Evolutionary conservation across 495 filamentous ascomycete species (phyloP), one percentile per base, ranked within the genome.

Genomic region (Aspergillus bridgeri): DNA sequence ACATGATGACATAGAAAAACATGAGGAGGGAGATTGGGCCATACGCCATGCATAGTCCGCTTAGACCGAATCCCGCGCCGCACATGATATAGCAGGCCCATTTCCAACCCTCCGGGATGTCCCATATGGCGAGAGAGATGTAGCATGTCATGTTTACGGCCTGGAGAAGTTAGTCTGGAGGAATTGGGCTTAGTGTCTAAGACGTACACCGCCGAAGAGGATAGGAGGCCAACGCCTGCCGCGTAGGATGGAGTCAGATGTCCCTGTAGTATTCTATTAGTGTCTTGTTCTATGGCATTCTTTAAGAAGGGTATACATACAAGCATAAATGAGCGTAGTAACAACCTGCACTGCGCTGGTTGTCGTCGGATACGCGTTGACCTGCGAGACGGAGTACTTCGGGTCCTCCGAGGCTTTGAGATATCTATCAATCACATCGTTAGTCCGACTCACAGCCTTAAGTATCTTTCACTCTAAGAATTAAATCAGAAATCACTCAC

Each of bases 151-250:
- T 72, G 29, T 76, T 74, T 1, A 76, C 58, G 23, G 62, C 57
- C 65, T 73, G 63, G 13, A 44, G 44, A 22, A 25, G 43, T 54
- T 62, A 62, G 46, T 54, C n/a, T n/a, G 24, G n/a, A 24, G 24
- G 24, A 6, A 73, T n/a, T n/a, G n/a, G n/a, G n/a, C n/a, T n/a
- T n/a, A n/a, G n/a, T n/a, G n/a, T n/a, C n/a, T n/a, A n/a, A n/a
- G n/a, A 29, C 62, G 66, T 59, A 67, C 78, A 51, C 65, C 84
- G 47, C 64, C 83, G 64, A 76, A 77, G 64, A 75, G 69, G 68
- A 69, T 77, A 15, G 82, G 76, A 18, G 81, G 82, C 82, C 82
- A 85, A 9, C 84, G 73, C 20, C 68, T 73, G 7, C 83, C 84
- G 23, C 71, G 68, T 21, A 83, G 75, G 5, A 84, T 47, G 1